Evolutionary conservation across 495 filamentous ascomycete species (phyloP).

Genomic region (Hapsidospora chrysogenum): DNA sequence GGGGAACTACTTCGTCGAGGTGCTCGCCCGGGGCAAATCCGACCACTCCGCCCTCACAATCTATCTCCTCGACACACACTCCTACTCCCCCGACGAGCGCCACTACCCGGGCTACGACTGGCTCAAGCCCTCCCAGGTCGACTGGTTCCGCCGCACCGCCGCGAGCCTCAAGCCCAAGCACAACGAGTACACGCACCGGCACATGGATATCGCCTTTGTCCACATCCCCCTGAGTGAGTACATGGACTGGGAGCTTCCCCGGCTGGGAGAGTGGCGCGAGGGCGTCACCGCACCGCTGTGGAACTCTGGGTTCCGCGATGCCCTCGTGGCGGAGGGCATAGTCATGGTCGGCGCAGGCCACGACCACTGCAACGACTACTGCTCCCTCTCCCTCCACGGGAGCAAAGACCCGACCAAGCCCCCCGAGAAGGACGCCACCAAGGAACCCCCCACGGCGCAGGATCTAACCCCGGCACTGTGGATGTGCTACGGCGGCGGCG

Average conservation of each 20-base stretch:
- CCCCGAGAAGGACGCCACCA: conserved; percentile 9
- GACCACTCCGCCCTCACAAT: conserved; percentile 80
- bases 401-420: conserved; percentile 23
- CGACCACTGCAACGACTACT: conserved; percentile 96
- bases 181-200: conserved; percentile 70
- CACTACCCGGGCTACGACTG: conserved; percentile 84
- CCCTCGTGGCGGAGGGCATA: conserved; percentile 67
- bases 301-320: conserved; percentile 79
- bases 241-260: conserved; percentile 25
- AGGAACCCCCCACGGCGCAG: conserved; percentile 5
- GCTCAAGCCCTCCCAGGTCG: conserved; percentile 84
- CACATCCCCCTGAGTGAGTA: conserved; percentile 95
- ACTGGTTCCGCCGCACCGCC: conserved; percentile 76
- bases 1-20: conserved; percentile 88
- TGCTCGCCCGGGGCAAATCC: conserved; percentile 61
- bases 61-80: conserved; percentile 86
- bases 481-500: conserved; percentile 94
- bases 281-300: conserved; percentile 67
- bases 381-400: conserved; percentile 39
- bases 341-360: conserved; percentile 83
- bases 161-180: conserved; percentile 49
- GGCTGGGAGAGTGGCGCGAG: conserved; percentile 55
- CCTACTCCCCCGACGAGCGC: conserved; percentile 79
- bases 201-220: conserved; percentile 94
- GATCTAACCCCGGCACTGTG: conserved; percentile 52